Percentiles rank a stretch among this genome's conserved stretches.
Conservation (phyloP, 164 flowering plant genomes). For the Echeveria elegans region DNA sequence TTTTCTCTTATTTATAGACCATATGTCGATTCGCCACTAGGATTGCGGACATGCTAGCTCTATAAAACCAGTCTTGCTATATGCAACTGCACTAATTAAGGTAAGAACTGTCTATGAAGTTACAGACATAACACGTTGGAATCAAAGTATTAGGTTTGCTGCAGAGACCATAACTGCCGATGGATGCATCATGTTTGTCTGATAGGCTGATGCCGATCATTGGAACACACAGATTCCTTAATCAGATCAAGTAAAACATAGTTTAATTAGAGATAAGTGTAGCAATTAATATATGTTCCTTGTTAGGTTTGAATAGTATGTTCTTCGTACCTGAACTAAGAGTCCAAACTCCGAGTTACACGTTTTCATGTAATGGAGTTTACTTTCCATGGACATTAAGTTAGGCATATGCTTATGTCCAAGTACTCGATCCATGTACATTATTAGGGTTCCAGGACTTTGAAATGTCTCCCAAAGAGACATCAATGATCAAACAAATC, state of each 20-base stretch:
- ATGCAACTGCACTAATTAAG: neutral
- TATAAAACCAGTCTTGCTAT: neutral
- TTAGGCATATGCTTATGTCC: conserved; percentile 1
- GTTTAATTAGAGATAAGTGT: neutral
- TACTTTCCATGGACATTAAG: neutral
- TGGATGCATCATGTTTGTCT: neutral
- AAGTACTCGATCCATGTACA: neutral
- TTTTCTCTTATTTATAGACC: neutral
- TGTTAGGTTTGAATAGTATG: neutral
- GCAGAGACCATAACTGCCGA: neutral
- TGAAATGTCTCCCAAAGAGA: neutral
- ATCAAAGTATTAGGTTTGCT: conserved; percentile 2
- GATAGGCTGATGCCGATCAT: neutral
- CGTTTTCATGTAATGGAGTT: no score
- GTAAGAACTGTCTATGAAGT: conserved; percentile 3
- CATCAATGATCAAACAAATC: neutral
- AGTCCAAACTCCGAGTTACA: no score
- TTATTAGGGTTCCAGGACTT: neutral
- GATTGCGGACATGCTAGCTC: neutral
- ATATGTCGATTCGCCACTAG: neutral
- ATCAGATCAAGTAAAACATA: neutral
- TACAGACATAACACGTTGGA: neutral
- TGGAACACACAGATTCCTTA: neutral
- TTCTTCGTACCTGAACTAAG: neutral
- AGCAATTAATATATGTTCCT: neutral